Evolutionary conservation across 163 green algal species (phyloP), one percentile per base, ranked within the genome.

Genomic region (Scenedesmus sp.): DNA sequence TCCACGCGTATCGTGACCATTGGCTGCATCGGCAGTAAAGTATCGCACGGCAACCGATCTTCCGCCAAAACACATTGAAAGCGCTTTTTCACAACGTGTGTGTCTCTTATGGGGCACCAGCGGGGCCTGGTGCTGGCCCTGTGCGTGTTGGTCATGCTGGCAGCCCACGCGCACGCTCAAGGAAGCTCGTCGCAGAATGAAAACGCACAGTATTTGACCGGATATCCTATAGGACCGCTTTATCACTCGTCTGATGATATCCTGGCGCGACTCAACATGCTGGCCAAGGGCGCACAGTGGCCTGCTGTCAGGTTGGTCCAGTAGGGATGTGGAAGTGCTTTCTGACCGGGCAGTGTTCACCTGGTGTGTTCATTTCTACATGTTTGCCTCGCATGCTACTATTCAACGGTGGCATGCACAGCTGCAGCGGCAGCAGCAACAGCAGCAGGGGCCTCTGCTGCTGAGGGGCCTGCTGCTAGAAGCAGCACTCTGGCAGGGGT

Each of bases 241-340:
- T 79, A 79, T 52, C 70, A 79, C 46, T 79, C 70, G 23, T 79
- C 20, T 2, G 70, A 79, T 12, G 70, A 79, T 52, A 52, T 79
- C 3, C 70, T 79, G 23, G 13, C 23, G 23, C 70, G 70, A 23
- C 70, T 79, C 23, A 79, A 79, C 70, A 23, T 52, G 23, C 18
- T 79, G 70, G 18, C 70, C 5, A 46, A 23, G 13, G 70, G 70
- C 13, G 5, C 23, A 15, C 70, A 3, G 70, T 23, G 34, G 34
- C 34, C 34, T 46, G 34, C 70, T 79, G 70, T 79, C 70, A 79
- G 70, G 70, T 79, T 79, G 70, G 70, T 79, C 70, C 70, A 79
- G 23, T 3, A 52, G 70, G 66, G 20, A 18, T 52, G 70, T 79
- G 70, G 23, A 3, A 52, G 70, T 4, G 70, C 70, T 6, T 52